phyloP scores from a whole-genome alignment of 1,139 yeast genomes.

The Pneumocystis sp. region DNA sequence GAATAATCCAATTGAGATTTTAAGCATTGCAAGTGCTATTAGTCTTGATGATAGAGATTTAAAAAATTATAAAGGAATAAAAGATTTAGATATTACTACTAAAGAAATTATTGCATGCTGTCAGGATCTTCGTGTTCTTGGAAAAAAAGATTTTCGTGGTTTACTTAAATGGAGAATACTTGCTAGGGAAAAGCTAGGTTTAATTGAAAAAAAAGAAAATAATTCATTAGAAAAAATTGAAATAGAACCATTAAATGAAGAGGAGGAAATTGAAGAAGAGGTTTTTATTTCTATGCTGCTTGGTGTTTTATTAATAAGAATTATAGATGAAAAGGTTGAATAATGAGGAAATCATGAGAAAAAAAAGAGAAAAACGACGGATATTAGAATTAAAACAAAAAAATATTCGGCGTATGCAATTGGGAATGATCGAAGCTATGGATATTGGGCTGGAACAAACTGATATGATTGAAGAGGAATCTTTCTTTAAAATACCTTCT shows the following conservation, averaged over 20 bases:
- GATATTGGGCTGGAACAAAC: slow-evolving; percentile 92
- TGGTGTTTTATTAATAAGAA: neutral
- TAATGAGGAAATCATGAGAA: slow-evolving; percentile 52
- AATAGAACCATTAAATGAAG: slow-evolving; percentile 66
- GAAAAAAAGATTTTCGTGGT: slow-evolving; percentile 78
- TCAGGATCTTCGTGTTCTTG: slow-evolving; percentile 82
- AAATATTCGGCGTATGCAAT: slow-evolving; percentile 81
- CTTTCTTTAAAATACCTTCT: slow-evolving; percentile 62
- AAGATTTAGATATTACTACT: slow-evolving; percentile 60
- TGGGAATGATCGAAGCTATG: slow-evolving; percentile 88
- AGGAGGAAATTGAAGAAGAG: slow-evolving; percentile 78
- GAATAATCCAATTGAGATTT: slow-evolving; percentile 69
- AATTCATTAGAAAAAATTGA: slow-evolving; percentile 35
- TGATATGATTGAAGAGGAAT: slow-evolving; percentile 51
- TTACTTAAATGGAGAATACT: slow-evolving; percentile 78
- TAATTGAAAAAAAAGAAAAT: slow-evolving; percentile 39
- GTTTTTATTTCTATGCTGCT: neutral
- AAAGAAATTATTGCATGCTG: slow-evolving; percentile 67
- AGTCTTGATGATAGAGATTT: slow-evolving; percentile 23
- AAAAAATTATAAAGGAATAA: slow-evolving; percentile 51
- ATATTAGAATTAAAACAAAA: slow-evolving; percentile 74
- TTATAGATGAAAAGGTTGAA: slow-evolving; percentile 41
- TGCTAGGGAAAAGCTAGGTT: slow-evolving; percentile 62
- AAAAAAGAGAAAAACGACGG: slow-evolving; percentile 66
- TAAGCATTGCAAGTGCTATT: slow-evolving; percentile 47